Base-by-base conservation (phyloP, 2,329 filamentous ascomycete species). In the Cladosporium cucumerinum region DNA sequence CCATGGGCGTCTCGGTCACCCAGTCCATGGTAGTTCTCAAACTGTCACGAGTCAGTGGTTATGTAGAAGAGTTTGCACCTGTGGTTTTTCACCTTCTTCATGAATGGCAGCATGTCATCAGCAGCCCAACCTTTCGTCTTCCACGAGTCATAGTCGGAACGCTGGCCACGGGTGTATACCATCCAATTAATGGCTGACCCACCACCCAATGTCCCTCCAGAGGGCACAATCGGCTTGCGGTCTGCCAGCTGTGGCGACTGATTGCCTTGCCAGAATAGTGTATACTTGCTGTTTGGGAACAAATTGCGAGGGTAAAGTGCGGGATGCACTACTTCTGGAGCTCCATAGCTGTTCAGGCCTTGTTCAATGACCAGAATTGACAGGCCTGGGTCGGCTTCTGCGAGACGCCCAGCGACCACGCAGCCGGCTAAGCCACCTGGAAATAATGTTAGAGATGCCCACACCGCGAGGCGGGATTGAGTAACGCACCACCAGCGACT, bases 171-270 rank as follows among this genome's bases (percentile, higher is more conserved):
- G 2, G 79, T 80, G 68, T 82, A 82, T 2, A 74, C 74, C 76
- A 79, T 76, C 67, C 75, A 75, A 64, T 79, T 78, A 64, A 78
- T 79, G 0, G 75, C 28, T 25, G 30, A 57, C 7, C 87, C 86
- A 7, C 88, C 89, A 21, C 89, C 89, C 0, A 91, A 79, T 0
- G 85, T 82, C 26, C 82, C 80, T 60, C 80, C 80, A 14, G 71
- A 76, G 12, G 78, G 78, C 7, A 82, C 78, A 25, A 81, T 76
- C 2, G 75, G 76, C 63, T 79, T 78, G n/a, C 83, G 75, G 16
- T 79, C 78, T 54, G 78, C 80, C 2, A 86, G 77, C 25, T 82
- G 70, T 39, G 79, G 73, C 0, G 79, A 79, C 32, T 80, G 71
- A 48, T 81, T 82, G 3, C 78, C 78, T 67, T 83, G 78, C 72